These are phyloP conservation scores for Circinella umbellata DNA, from an alignment of 371 early-diverging fungal species.

Conservation along the genomic window DNA sequence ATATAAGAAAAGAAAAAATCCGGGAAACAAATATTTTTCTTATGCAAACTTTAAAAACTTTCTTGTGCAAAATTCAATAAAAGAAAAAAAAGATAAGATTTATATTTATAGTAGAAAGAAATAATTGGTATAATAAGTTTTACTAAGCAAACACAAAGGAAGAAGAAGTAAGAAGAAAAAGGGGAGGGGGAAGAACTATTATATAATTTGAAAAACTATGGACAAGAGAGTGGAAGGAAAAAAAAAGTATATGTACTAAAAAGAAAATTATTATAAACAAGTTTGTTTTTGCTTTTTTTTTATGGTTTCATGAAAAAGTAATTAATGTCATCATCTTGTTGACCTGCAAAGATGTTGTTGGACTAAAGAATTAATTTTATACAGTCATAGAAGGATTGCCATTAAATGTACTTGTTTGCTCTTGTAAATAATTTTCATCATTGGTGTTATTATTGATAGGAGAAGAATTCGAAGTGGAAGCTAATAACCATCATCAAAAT, in stretches of 20 bases:
- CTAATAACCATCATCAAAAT: neutral
- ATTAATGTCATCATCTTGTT: neutral
- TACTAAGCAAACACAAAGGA: too few species aligned
- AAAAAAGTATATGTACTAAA: conserved; percentile 1
- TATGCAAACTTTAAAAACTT: too few species aligned
- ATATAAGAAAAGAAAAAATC: neutral
- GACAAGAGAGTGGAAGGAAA: neutral
- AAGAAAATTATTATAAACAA: neutral
- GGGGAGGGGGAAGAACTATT: neutral
- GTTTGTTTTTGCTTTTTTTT: too few species aligned
- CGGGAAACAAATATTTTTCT: too few species aligned
- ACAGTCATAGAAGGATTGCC: neutral
- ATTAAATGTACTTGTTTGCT: conserved; percentile 1
- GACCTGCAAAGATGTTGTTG: conserved; percentile 1
- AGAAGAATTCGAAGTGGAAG: neutral
- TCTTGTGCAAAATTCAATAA: too few species aligned
- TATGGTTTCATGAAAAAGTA: neutral
- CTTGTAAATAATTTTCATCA: conserved; percentile 4
- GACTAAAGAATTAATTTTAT: neutral
- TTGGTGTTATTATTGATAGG: neutral
- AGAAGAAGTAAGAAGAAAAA: neutral
- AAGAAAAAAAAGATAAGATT: too few species aligned
- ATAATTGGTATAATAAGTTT: too few species aligned
- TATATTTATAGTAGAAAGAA: too few species aligned
- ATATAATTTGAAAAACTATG: neutral